These are phyloP conservation scores for Eucalyptus marginata DNA, from an alignment of 345 rosid species.

Conservation along the genomic window DNA sequence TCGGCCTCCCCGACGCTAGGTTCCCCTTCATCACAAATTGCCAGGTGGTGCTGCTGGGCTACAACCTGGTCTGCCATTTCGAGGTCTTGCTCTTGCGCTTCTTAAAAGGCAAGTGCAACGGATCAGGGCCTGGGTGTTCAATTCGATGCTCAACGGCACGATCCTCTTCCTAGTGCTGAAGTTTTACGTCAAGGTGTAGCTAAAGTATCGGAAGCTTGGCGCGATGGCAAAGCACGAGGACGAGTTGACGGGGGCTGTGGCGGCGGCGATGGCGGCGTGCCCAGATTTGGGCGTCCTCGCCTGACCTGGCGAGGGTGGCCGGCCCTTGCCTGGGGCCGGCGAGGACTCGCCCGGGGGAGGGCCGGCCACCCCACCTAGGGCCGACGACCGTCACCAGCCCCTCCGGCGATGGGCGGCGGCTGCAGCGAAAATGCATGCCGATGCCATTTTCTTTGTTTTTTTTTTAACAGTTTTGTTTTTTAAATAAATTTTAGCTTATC, in stretches of 20 bases:
- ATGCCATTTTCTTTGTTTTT: no score
- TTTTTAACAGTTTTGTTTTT: no score
- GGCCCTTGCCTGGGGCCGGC: no score
- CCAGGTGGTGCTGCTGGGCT: conserved; percentile 43
- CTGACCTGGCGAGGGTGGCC: no score
- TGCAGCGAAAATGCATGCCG: no score
- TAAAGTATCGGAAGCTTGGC: neutral
- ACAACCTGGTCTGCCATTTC: conserved; percentile 64
- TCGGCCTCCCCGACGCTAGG: conserved; percentile 50
- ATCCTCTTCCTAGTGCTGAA: conserved; percentile 48
- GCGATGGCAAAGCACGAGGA: neutral
- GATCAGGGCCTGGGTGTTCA: conserved; percentile 75
- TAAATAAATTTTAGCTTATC: no score
- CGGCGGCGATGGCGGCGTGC: neutral
- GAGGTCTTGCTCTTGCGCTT: conserved; percentile 61
- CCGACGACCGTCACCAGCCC: no score
- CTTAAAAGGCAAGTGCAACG: conserved; percentile 82
- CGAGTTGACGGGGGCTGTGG: neutral
- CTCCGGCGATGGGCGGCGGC: no score
- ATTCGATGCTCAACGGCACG: conserved; percentile 55
- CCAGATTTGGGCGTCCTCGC: no score
- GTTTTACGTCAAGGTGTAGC: conserved; percentile 39
- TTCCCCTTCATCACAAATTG: conserved; percentile 61
- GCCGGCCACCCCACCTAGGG: no score
- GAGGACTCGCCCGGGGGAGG: no score